Base-by-base conservation (phyloP, 2,329 filamentous ascomycete species). In the Nothophaeocryptopus gaeumannii region DNA sequence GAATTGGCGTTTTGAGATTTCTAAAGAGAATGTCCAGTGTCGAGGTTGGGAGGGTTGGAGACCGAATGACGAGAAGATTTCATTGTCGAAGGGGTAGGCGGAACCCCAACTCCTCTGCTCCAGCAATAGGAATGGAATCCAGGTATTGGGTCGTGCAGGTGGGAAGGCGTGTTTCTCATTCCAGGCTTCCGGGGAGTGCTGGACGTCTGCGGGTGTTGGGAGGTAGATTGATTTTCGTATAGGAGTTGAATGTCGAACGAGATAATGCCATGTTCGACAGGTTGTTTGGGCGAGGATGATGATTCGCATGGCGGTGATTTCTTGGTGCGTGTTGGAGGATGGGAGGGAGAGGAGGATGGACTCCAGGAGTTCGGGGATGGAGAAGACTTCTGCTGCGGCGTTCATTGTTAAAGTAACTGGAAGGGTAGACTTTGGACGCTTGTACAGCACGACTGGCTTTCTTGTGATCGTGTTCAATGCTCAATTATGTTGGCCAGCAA, bases 1-100 rank as follows among this genome's bases (percentile, higher is more conserved):
- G 35, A 47, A 58, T 32, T 61, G 54, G 2, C 51, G 33, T 7
- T 47, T 16, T 15, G 47, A 51, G 10, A 59, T 45, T 33, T 61
- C 57, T 37, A 61, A 45, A 7, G 48, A 49, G 50, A 61, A 61
- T 2, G 49, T 61, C 58, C 57, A 61, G 45, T 44, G 40, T 16
- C 50, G 45, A 5, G 56, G 52, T 15, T 43, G 30, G 1, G 48
- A 43, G 10, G 54, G 52, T 20, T 49, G 20, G 33, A 58, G 51
- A 29, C 52, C 41, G 29, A 35, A 50, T n/a, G 45, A 34, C 3
- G 44, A 32, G 35, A 47, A 52, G 14, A 51, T 30, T 29, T 45
- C 34, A 32, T 43, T 54, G 34, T 55, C 53, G 39, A 61, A 59
- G 5, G 54, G 58, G 35, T 54, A 61, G 9, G 52, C 50, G n/a